A percentile compares a stretch with the other conserved stretches of the same genome.
Conservation (phyloP, 495 filamentous ascomycete genomes). For the Jackrogersella minutella region DNA sequence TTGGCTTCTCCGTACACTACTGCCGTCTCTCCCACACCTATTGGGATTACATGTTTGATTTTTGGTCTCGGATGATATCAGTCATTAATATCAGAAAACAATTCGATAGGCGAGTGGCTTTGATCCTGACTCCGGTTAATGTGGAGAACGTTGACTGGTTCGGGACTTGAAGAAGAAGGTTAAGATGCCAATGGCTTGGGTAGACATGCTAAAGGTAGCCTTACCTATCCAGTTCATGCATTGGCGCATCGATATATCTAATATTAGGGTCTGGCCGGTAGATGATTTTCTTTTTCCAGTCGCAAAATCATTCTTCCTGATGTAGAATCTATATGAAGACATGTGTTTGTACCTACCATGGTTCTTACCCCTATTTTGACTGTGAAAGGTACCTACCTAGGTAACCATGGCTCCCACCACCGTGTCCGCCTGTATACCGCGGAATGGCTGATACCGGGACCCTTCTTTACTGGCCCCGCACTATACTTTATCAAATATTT, state of each 20-base stretch:
- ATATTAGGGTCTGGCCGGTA: conserved; percentile 17
- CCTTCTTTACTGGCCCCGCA: conserved; percentile 33
- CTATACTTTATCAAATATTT: conserved; percentile 20
- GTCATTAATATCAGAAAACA: conserved; percentile 41
- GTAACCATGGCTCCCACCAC: background rate
- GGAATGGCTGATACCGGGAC: conserved; percentile 11
- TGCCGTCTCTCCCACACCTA: conserved; percentile 35
- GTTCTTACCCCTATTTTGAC: too few species aligned
- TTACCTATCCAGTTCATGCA: background rate
- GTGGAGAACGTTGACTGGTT: conserved; percentile 34
- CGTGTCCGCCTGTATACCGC: background rate
- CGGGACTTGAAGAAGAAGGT: conserved; percentile 24
- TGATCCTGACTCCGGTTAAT: conserved; percentile 43
- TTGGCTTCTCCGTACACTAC: conserved; percentile 16
- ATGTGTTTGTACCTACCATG: too few species aligned
- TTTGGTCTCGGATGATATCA: conserved; percentile 37
- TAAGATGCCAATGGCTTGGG: background rate
- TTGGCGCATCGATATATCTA: conserved; percentile 14
- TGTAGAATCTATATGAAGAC: too few species aligned
- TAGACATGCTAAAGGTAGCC: conserved; percentile 5
- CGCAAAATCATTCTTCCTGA: background rate
- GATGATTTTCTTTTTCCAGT: conserved; percentile 6
- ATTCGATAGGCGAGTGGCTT: conserved; percentile 41
- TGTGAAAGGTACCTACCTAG: too few species aligned
- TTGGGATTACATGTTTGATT: conserved; percentile 16